These are phyloP conservation scores for Trichoderma endophyticum DNA, from an alignment of 2,329 filamentous ascomycete genomes.

Conservation along the genomic window DNA sequence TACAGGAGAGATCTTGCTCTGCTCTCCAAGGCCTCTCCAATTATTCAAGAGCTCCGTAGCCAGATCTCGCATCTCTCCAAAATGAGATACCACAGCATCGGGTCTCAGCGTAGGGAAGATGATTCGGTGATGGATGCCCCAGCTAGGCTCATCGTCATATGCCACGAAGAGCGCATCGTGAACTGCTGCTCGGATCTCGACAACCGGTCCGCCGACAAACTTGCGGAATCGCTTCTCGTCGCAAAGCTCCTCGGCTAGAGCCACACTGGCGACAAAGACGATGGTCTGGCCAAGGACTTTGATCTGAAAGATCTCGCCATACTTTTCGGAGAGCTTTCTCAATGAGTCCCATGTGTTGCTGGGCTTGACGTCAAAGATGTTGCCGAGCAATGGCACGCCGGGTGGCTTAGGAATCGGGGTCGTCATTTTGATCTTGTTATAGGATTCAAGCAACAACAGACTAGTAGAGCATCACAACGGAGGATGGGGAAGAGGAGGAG, in stretches of 20 bases:
- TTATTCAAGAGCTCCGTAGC: constrained; percentile 47
- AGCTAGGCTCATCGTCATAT: constrained; percentile 45
- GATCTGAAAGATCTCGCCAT: constrained; percentile 40
- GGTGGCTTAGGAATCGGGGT: constrained; percentile 36
- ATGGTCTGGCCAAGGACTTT: constrained; percentile 34
- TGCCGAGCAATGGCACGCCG: constrained; percentile 37
- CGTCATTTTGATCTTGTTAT: constrained; percentile 31
- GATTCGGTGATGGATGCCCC: constrained; percentile 52
- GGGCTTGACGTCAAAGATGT: constrained; percentile 35
- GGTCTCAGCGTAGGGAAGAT: constrained; percentile 45
- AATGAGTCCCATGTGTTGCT: constrained; percentile 38
- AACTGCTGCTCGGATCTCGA: constrained; percentile 50
- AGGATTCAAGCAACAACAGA: neutral
- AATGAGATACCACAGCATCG: constrained; percentile 33
- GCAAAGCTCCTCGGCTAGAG: constrained; percentile 49
- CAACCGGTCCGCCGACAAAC: constrained; percentile 50
- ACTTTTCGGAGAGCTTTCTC: constrained; percentile 34
- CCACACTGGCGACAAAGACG: constrained; percentile 46
- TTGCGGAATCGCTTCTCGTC: constrained; percentile 54
- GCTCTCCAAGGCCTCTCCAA: constrained; percentile 42
- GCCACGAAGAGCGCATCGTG: constrained; percentile 53
- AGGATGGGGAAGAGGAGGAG: neutral
- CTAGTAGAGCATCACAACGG: neutral
- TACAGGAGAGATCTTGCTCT: constrained; percentile 44
- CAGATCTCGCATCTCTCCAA: constrained; percentile 48